A percentile compares a stretch with the other conserved stretches of the same genome.
phyloP scores from a whole-genome alignment of 169 alveolate genomes.

The Plasmodium cynomolgi region DNA sequence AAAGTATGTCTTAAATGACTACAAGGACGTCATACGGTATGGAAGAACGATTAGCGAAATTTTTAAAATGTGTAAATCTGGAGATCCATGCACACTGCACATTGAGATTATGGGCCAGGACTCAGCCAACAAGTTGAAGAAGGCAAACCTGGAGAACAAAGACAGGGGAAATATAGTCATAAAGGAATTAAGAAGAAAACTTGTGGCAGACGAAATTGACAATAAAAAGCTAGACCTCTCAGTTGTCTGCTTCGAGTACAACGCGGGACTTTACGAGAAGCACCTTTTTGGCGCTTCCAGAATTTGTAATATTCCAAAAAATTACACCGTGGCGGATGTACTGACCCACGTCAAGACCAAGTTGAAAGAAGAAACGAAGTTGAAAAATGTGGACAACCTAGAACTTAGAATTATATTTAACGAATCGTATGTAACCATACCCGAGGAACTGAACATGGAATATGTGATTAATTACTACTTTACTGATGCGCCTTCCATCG shows the following conservation, averaged over 20 bases:
- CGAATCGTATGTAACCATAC: conserved; percentile 31
- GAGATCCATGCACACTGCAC: conserved; percentile 35
- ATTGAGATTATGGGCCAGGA: conserved; percentile 10
- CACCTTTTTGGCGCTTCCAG: conserved; percentile 56
- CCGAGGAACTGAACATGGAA: conserved; percentile 33
- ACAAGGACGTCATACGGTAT: conserved; percentile 6
- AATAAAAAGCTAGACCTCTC: conserved; percentile 18
- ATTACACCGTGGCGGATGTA: conserved; percentile 66
- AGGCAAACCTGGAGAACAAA: background rate
- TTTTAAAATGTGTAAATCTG: conserved; percentile 32
- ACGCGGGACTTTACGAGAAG: conserved; percentile 57
- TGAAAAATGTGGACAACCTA: conserved; percentile 4
- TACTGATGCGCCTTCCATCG: conserved; percentile 48
- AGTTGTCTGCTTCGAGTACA: conserved; percentile 37
- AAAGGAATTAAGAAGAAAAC: conserved; percentile 24
- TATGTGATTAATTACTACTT: conserved; percentile 47
- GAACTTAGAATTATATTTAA: conserved; percentile 32
- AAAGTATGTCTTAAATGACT: conserved; percentile 28
- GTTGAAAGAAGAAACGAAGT: conserved; percentile 48
- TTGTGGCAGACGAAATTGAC: conserved; percentile 5
- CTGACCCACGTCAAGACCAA: conserved; percentile 7
- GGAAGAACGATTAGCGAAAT: conserved; percentile 60
- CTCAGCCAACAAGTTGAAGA: background rate
- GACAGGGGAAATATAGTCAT: background rate
- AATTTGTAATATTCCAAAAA: conserved; percentile 63